Base-by-base conservation (phyloP, 208 protist genomes). In the Phytomonas francai region DNA sequence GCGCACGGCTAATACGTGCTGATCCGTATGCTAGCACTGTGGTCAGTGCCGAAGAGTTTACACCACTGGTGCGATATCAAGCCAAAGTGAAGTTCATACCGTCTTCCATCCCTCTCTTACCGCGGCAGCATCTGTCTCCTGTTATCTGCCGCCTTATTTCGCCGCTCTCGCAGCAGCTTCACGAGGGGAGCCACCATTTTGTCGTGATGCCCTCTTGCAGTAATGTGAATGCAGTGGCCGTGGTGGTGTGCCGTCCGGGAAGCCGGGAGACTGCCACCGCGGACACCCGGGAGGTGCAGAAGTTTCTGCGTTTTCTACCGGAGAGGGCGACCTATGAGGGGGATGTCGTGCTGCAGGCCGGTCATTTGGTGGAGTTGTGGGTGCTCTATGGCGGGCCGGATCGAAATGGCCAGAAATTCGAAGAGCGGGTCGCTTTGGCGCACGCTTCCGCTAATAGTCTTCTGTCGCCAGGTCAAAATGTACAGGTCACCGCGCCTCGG, bases 121-220 rank as follows among this genome's bases (percentile, higher is more conserved):
- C 90, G 25, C 86, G 86, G 7, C 87, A 93, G 76, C 83, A 85
- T 70, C 62, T 91, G 16, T 84, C 78, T 3, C 90, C 90, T 0
- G 78, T 72, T 49, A 65, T 96, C 25, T 87, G 82, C 63, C 81
- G 84, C 34, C 82, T 96, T 56, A 67, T 96, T n/a, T 28, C 61
- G 11, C 90, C 90, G 14, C 74, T 93, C 14, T 73, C 71, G 14
- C 61, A 70, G 42, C 78, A 87, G 65, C 33, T 94, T 11, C 19
- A 64, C 12, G 78, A 78, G 6, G 87, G 90, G 29, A 9, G 19
- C 5, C 72, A 81, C 32, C 42, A 9, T 2, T 89, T 96, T 63
- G 65, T 74, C 3, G 86, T 96, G 51, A 90, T 93, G 85, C 87
- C 90, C 39, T 84, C 83, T n/a, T 91, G 84, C 74, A 70, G 80